Evolutionary conservation across 108 stramenopile species (phyloP), one percentile per base, ranked within the genome.

Genomic region (Fragilariopsis cylindrus): DNA sequence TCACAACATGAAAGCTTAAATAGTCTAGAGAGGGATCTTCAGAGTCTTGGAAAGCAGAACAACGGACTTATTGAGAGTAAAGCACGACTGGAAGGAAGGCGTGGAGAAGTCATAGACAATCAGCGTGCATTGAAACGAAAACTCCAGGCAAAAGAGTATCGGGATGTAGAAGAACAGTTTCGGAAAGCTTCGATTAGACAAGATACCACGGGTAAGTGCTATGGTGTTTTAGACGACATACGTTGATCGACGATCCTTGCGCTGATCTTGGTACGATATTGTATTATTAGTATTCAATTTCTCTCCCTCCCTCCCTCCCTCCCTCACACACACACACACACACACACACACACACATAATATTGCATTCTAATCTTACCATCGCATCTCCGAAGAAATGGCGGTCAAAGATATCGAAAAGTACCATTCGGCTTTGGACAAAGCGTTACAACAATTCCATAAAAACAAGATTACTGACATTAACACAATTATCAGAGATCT

Each of bases 401-500:
- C 96, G 2, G 97, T 95, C 9, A 71, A 71, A 18, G 98, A 99
- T 65, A 73, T 99, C 19, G 97, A 98, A 65, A 96, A 88, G 66
- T 98, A 97, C 79, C 90, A 92, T 72, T 77, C 78, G 60, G 94
- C 95, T 13, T 79, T 98, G 6, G 96, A 99, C 86, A 89, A 92
- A 48, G 78, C 99, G 39, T 85, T 99, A 40, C 83, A 94, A 47
- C 79, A 80, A 16, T 99, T 89, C 81, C 99, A 99, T 77, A 77
- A 82, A 19, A 84, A 96, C 77, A 98, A 98, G 76, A 98, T 99
- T 67, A 89, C 69, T n/a, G 97, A 98, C 43, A 98, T 99, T 79
- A 99, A 99, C 85, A 95, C 96, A 65, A 96, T 97, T 70, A 97
- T 99, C 70, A 76, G 91, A 7, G 97, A 98, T 74, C 88, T 99